These are phyloP conservation scores for Saprolegnia parasitica DNA, from an alignment of 352 stramenopile species.

Conservation along the genomic window DNA sequence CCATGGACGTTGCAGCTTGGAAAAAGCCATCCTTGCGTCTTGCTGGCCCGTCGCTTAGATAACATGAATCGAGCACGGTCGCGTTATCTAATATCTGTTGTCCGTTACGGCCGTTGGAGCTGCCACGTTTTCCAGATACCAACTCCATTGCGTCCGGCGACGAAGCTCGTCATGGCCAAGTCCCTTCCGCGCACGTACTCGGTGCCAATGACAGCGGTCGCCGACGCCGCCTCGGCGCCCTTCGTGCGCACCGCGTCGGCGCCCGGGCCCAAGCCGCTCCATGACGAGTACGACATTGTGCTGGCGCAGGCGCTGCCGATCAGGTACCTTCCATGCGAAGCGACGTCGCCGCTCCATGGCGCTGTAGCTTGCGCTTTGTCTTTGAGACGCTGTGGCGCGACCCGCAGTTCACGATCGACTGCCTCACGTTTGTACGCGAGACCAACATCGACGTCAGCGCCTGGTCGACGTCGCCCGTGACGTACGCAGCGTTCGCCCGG, in stretches of 20 bases:
- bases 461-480: constrained; percentile 42
- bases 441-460: constrained; percentile 52
- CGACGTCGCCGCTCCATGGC: neutral
- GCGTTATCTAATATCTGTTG: too few relatives aligned
- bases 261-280: neutral
- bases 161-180: neutral
- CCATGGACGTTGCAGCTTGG: too few relatives aligned
- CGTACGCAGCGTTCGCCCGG: constrained; percentile 52
- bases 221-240: neutral
- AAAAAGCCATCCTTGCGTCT: too few relatives aligned
- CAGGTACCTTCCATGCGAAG: constrained; percentile 46
- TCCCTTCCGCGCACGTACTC: constrained; percentile 6
- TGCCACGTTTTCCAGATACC: too few relatives aligned
- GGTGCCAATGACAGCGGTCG: neutral
- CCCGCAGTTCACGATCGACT: constrained; percentile 21
- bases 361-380: constrained; percentile 22
- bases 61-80: too few relatives aligned
- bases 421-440: constrained; percentile 33
- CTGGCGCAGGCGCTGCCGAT: constrained; percentile 61
- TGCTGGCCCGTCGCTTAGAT: too few relatives aligned
- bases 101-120: too few relatives aligned
- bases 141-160: too few relatives aligned
- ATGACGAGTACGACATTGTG: constrained; percentile 63
- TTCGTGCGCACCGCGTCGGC: constrained; percentile 13
- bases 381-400: constrained; percentile 24